Evolutionary conservation across 169 alveolate genomes (phyloP), one percentile per base, ranked within the genome.

Genomic region (Amoebophrya sp.): DNA sequence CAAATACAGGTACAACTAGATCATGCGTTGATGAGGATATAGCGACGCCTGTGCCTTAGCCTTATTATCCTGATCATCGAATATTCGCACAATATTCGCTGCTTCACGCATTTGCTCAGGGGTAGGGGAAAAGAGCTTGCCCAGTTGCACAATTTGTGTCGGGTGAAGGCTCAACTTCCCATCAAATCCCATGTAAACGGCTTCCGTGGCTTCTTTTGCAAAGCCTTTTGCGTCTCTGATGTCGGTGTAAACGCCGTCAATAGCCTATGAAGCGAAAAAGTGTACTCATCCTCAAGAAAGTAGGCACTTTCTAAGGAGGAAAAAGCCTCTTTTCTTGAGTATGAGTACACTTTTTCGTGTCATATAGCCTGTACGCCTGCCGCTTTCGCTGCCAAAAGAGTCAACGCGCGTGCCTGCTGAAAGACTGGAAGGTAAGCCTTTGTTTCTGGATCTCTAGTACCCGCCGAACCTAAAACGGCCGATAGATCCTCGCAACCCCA

Each of bases 81-180:
- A 65, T 36, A 65, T 76, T 40, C 53, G 91, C 90, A 92, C 41
- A 14, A 92, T 78, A 14, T 41, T 91, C 38, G 47, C 26, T 10
- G 93, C 93, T 40, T 92, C 93, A 3, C 76, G 89, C 38, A 92
- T 90, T 41, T 89, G 40, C 33, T 0, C 6, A 0, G 0, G 2
- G 90, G 53, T 83, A 26, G 54, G 53, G 18, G 34, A 36, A n/a
- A 78, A 78, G 65, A 47, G 65, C 18, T 47, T 47, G 29, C 29
- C 18, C 65, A 47, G 65, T 18, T 47, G 65, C 65, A 12, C 65
- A 47, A 78, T 36, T 41, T 36, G 90, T 33, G 1, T 39, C 36
- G 93, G 93, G 41, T 92, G 93, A 40, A 92, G 47, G 41, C 90
- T 83, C 53, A 92, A 91, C 83, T 92, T 92, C 34, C 93, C 93